Evolutionary conservation across 768 basidiomycete genomes (phyloP), one percentile per base, ranked within the genome.

Genomic region (Pisolithus microcarpus): DNA sequence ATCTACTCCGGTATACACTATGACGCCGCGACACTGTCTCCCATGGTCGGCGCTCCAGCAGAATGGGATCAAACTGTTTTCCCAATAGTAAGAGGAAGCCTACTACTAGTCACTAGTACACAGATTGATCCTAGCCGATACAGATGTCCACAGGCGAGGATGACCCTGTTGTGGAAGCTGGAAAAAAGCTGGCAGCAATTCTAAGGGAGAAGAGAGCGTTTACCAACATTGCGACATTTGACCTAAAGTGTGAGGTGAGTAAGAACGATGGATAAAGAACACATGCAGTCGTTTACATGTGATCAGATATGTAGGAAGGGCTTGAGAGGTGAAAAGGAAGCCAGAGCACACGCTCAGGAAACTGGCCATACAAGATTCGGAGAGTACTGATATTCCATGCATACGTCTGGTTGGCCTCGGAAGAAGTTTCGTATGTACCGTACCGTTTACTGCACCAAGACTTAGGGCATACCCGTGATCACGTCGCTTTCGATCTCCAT

Each of bases 1-100:
- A 75, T 97, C 4, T 98, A 98, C 70, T 91, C 89, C 0, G 95
- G 95, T 3, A 96, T 97, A 43, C 94, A 98, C 65, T 99, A 99
- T 67, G 95, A 99, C 65, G 90, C 90, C 8, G 81, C 86, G 5
- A 84, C 88, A 0, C 70, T 94, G 38, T 82, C 94, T 15, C 96
- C 91, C 0, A 75, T 80, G 66, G 71, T 73, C 8, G 82, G 83
- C 43, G 89, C 87, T 2, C 88, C 90, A 0, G 62, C 72, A 24
- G 92, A 89, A 52, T 99, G 94, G 79, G 94, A 97, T 68, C 87
- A 91, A 60, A 91, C 87, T 2, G 63, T 88, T 44, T 91, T 91
- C 61, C 84, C 83, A 7, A 72, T 82, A 9, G 80, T 77, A 52
- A 61, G 78, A 52, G 49, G 37, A 43, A 44, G n/a, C 36, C 46